Evolutionary conservation across 495 filamentous ascomycete species (phyloP), one percentile per base, ranked within the genome.

Genomic region (Pyronema domesticum): DNA sequence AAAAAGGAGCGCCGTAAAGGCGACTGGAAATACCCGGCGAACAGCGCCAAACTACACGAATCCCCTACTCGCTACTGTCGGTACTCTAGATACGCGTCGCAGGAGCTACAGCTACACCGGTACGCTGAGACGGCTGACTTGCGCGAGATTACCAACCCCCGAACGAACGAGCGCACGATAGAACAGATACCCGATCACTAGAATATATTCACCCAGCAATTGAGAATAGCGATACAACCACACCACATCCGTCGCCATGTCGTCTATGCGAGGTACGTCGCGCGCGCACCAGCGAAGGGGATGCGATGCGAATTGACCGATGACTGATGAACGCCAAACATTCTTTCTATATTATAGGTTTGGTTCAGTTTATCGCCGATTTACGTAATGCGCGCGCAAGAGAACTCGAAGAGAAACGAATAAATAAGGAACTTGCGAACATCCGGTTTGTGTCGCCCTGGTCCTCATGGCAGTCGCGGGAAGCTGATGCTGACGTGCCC

Each of bases 341-440:
- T 14, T 14, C 45, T 11, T 48, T 3, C 45, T 48, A 11, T 19
- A n/a, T 17, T 43, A 33, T 48, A 73, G 82, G 91, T 13, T 74
- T 99, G 56, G 91, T 96, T 30, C 89, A 95, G 69, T 99, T 99
- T 74, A 96, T 99, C 64, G 93, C 93, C 54, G 93, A 99, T 68
- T 69, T 99, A 58, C 76, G 93, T 59, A 96, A 96, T 68, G 93
- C 93, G 33, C 74, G 93, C 64, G 93, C 93, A 17, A 78, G 93
- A 40, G 93, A 99, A 66, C 70, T 99, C 56, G 93, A 99, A 67
- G 93, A 99, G 72, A 99, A 99, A 72, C 76, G 93, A 60, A 95
- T 99, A 68, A 99, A 99, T 68, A 99, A 99, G 70, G 93, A 99
- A 72, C 73, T 96, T 65, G 93, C 93, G 64, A 99, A 99, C 63